These are phyloP conservation scores for Diddensiella transvaalensis DNA, from an alignment of 805 yeast species.

Conservation along the genomic window DNA sequence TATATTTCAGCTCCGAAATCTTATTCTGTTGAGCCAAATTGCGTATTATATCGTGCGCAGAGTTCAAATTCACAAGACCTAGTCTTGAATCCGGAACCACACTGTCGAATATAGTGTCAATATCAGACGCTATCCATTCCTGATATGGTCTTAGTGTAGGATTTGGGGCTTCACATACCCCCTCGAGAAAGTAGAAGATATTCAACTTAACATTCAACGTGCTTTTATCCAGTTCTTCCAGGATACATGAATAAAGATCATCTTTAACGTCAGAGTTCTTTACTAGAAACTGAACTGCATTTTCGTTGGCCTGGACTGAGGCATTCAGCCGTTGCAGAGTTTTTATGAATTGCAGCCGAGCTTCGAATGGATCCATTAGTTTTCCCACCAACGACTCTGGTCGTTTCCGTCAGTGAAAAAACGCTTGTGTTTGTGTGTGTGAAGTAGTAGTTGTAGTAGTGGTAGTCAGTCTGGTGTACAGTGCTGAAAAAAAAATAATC, in stretches of 20 bases:
- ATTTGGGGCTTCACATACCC: slow-evolving; percentile 37
- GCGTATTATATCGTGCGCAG: slow-evolving; percentile 15
- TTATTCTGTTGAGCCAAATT: slow-evolving; percentile 7
- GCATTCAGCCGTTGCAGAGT: slow-evolving; percentile 65
- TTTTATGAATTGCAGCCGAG: slow-evolving; percentile 69
- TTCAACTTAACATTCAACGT: slow-evolving; percentile 58
- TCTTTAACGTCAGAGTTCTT: slow-evolving; percentile 54
- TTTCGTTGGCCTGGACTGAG: slow-evolving; percentile 36
- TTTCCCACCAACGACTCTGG: too few species aligned
- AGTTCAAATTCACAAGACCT: slow-evolving; percentile 19
- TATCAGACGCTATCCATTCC: slow-evolving; percentile 31
- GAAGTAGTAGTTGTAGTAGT: too few species aligned
- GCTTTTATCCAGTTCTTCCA: slow-evolving; percentile 50
- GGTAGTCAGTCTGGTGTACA: too few species aligned
- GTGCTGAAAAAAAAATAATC: too few species aligned
- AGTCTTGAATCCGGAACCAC: slow-evolving; percentile 19
- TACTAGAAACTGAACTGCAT: slow-evolving; percentile 26
- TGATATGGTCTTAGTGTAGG: slow-evolving; percentile 17
- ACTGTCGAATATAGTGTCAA: slow-evolving; percentile 27
- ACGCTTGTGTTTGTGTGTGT: too few species aligned
- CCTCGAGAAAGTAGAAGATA: slow-evolving; percentile 65
- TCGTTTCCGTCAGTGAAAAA: too few species aligned
- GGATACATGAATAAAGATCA: slow-evolving; percentile 62
- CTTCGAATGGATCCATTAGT: slow-evolving; percentile 84
- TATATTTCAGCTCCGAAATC: slow-evolving; percentile 5